Percentiles rank a stretch among this genome's conserved stretches.
These are phyloP conservation scores for Asparagopsis taxiformis DNA, from an alignment of 31 red algal genomes.

Conservation along the genomic window DNA sequence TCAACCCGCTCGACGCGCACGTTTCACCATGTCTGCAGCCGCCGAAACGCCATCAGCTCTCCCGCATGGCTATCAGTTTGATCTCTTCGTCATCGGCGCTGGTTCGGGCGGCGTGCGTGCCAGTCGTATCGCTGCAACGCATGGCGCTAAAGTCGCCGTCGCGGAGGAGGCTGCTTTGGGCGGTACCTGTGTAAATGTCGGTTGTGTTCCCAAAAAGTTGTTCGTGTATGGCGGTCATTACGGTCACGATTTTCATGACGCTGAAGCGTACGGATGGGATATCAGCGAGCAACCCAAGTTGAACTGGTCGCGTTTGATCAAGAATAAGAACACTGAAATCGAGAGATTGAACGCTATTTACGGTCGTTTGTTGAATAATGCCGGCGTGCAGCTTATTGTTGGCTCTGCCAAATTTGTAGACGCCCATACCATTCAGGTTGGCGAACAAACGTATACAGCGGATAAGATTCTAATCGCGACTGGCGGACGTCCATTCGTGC, in stretches of 20 bases:
- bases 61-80: constrained; percentile 77
- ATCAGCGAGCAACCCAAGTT: constrained; percentile 36
- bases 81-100: constrained; percentile 96
- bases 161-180: constrained; percentile 73
- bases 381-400: constrained; percentile 74
- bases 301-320: constrained; percentile 82
- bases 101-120: constrained; percentile 98
- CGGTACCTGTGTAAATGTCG: constrained; percentile 99
- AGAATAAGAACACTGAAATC: constrained; percentile 96
- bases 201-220: constrained; percentile 98
- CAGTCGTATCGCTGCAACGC: constrained; percentile 78
- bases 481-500: constrained; percentile 82
- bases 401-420: constrained; percentile 73
- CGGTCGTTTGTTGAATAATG: constrained; percentile 71
- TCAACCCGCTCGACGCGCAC: background rate
- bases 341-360: constrained; percentile 95
- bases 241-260: constrained; percentile 79
- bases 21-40: background rate
- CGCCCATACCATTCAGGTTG: constrained; percentile 81
- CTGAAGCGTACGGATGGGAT: constrained; percentile 86
- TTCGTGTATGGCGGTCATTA: constrained; percentile 96
- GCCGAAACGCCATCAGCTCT: background rate
- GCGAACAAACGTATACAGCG: constrained; percentile 56
- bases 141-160: constrained; percentile 89
- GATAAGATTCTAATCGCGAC: constrained; percentile 90